Conservation (phyloP, 2,329 filamentous ascomycete species). For the Aspergillus texensis region DNA sequence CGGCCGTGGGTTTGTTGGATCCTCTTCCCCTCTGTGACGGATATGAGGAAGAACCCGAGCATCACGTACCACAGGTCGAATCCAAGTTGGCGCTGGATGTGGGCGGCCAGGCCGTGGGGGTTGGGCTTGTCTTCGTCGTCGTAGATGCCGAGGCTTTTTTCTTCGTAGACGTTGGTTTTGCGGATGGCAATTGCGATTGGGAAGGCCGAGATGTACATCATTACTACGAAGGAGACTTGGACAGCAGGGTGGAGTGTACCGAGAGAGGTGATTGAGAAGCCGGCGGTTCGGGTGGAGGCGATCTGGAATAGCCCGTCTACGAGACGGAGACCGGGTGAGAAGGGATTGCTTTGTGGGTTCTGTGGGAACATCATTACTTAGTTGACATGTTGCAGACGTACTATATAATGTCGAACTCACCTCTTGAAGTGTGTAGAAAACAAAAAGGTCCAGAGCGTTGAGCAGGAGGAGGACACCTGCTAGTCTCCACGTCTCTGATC, state of each 20-base stretch:
- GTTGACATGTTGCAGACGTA: neutral
- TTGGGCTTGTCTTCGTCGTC: conserved; percentile 55
- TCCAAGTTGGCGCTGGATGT: conserved; percentile 86
- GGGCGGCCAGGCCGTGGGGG: conserved; percentile 73
- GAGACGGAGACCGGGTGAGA: conserved; percentile 58
- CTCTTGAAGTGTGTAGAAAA: conserved; percentile 82
- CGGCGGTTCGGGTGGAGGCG: conserved; percentile 83
- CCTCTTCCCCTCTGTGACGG: conserved; percentile 76
- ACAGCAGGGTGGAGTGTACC: conserved; percentile 81
- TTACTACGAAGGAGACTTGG: conserved; percentile 92
- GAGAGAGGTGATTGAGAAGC: conserved; percentile 80
- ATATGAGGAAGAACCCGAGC: conserved; percentile 84
- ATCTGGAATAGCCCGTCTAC: conserved; percentile 89
- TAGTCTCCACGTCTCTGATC: conserved; percentile 87
- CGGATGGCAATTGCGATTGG: conserved; percentile 94
- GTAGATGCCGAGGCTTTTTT: conserved; percentile 65
- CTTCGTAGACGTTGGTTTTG: conserved; percentile 93
- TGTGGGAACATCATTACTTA: neutral
- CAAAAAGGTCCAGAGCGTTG: conserved; percentile 79
- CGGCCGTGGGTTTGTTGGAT: conserved; percentile 60
- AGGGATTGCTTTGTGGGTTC: neutral
- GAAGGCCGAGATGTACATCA: conserved; percentile 99
- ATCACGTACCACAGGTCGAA: conserved; percentile 98
- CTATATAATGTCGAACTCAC: conserved; percentile 51
- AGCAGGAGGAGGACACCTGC: conserved; percentile 79